phyloP scores from a whole-genome alignment of 2,329 filamentous ascomycete species.

The Albophoma yamanashiensis region DNA sequence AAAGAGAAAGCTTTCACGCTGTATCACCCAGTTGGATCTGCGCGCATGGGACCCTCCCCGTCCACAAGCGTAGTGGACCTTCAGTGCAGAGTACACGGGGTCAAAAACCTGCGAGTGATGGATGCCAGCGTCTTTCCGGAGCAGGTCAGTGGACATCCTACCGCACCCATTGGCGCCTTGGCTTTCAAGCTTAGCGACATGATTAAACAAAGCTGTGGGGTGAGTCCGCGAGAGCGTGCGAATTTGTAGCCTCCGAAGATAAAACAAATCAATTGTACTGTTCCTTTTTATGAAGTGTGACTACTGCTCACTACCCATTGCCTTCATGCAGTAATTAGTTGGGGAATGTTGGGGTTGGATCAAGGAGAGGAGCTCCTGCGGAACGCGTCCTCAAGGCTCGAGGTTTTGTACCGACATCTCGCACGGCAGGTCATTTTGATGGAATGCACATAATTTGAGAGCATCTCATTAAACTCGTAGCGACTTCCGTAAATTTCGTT shows the following conservation, averaged over 20 bases:
- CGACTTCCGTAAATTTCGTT: no score
- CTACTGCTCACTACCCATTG: not conserved
- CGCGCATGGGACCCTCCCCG: not conserved
- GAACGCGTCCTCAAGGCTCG: no score
- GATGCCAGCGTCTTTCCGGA: constrained; percentile 45
- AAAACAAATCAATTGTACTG: not conserved
- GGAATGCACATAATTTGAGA: no score
- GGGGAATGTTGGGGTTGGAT: not conserved
- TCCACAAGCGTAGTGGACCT: not conserved
- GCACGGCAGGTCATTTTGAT: no score
- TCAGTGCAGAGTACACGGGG: not conserved
- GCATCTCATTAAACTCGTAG: no score
- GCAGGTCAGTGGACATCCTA: constrained; percentile 11
- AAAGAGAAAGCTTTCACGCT: constrained; percentile 9
- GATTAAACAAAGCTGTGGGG: constrained; percentile 1
- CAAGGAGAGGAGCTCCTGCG: no score
- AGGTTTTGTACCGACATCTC: no score
- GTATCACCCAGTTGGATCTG: not conserved
- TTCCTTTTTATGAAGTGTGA: not conserved
- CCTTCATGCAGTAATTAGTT: not conserved
- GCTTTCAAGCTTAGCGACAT: constrained; percentile 9
- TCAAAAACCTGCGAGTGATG: constrained; percentile 39
- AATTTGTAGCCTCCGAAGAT: not conserved
- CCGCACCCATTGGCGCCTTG: constrained; percentile 9
- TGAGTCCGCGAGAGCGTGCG: not conserved